Evolutionary conservation across 495 filamentous ascomycete genomes (phyloP), one percentile per base, ranked within the genome.

Genomic region (Paragyromitra xinjiangensis): DNA sequence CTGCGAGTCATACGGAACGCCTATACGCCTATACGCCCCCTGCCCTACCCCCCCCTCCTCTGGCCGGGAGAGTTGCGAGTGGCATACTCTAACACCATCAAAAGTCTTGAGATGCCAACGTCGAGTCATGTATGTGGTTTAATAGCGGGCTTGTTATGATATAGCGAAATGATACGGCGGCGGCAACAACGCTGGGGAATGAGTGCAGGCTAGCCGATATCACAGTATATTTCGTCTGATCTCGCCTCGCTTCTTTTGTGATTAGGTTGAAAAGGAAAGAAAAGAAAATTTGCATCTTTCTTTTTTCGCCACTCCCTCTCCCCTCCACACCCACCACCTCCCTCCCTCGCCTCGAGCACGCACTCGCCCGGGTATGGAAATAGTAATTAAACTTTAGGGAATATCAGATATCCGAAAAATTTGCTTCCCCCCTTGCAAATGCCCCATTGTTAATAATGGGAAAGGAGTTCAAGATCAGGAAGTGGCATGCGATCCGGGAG

Each of bases 191-290:
- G 26, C 26, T 44, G 39, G 61, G 8, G 34, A 9, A 59, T 22
- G 67, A 61, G 67, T 24, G 14, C 19, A 59, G 34, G 19, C 67
- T n/a, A 61, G 55, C 44, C 56, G 24, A 24, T 44, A 58, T 44
- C 44, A 37, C 34, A 39, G 68, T 44, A 59, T 22, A 77, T 66
- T 77, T 73, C 69, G 59, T 73, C 74, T 77, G 61, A 77, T 77
- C 73, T 76, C 68, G 39, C 51, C 40, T 73, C 61, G 29, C 69
- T 59, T 51, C 58, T 65, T 71, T 73, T 77, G 74, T 77, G 74
- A 77, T 64, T 53, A 45, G 50, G 40, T 26, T 39, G 56, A 61
- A 8, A 61, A 67, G 55, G n/a, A 63, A 75, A 63, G 66, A 61
- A 75, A 51, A 58, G 48, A 71, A 72, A 65, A 66, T 65, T 73